Percentiles rank a stretch among this genome's conserved stretches.
Evolutionary conservation across 2,329 filamentous ascomycete species (phyloP).

Genomic region (Phialophora expanda): DNA sequence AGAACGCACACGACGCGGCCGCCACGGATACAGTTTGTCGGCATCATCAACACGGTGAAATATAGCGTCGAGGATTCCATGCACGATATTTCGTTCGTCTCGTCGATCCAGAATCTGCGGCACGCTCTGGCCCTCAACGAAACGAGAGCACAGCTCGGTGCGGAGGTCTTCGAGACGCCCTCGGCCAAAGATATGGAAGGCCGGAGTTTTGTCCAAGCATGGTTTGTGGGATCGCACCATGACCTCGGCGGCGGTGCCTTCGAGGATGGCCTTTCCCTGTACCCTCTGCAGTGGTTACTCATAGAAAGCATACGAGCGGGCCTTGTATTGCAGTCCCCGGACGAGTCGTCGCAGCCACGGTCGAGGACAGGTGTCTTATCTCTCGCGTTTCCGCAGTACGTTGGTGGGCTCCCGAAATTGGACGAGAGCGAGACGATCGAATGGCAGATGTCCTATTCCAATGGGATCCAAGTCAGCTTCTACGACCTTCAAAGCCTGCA

Average conservation of each 20-base stretch:
- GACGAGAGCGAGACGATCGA: slow-evolving; percentile 32
- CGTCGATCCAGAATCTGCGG: slow-evolving; percentile 45
- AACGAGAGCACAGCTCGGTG: slow-evolving; percentile 41
- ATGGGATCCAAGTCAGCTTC: slow-evolving; percentile 34
- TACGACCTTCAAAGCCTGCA: slow-evolving; percentile 36
- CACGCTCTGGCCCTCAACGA: slow-evolving; percentile 51
- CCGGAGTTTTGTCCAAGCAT: slow-evolving; percentile 46
- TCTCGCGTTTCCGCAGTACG: slow-evolving; percentile 36
- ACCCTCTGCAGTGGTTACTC: slow-evolving; percentile 53
- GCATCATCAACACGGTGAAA: slow-evolving; percentile 48
- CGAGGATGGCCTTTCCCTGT: slow-evolving; percentile 49
- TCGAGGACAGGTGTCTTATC: slow-evolving; percentile 17
- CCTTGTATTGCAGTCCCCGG: slow-evolving; percentile 40
- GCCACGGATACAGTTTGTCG: slow-evolving; percentile 48
- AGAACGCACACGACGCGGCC: slow-evolving; percentile 33
- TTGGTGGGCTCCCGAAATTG: slow-evolving; percentile 33
- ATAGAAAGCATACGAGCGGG: slow-evolving; percentile 45
- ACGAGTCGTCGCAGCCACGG: not conserved
- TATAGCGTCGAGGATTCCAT: slow-evolving; percentile 38
- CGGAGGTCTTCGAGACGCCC: slow-evolving; percentile 39
- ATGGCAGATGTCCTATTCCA: slow-evolving; percentile 34
- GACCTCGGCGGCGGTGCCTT: slow-evolving; percentile 48
- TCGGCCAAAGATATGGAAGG: slow-evolving; percentile 33
- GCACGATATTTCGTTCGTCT: slow-evolving; percentile 44
- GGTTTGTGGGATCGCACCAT: slow-evolving; percentile 49